Conservation (phyloP, 305 asterid species). For the Nicotiana rustica region DNA sequence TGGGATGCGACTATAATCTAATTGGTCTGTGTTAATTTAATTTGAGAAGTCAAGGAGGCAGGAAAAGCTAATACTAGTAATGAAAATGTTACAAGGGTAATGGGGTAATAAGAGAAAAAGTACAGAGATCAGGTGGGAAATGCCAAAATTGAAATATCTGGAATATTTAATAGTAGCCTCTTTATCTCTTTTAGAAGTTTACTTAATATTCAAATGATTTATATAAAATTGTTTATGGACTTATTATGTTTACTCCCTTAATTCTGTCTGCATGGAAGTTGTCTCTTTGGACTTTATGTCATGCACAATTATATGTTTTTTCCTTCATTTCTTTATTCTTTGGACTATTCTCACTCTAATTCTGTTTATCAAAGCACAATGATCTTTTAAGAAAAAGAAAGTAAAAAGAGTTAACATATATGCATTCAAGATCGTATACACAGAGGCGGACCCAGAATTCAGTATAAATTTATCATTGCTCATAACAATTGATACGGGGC, state of each 20-base stretch:
- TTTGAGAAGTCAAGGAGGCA: neutral
- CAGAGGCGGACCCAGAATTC: no score
- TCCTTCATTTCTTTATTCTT: neutral
- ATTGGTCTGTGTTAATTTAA: neutral
- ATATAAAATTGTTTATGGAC: conserved; percentile 33
- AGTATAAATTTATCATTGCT: no score
- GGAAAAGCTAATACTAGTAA: conserved; percentile 27
- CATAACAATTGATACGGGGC: no score
- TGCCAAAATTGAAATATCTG: conserved; percentile 60
- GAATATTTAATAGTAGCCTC: conserved; percentile 44
- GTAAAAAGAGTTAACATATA: neutral
- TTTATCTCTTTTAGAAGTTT: conserved; percentile 47
- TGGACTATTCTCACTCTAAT: neutral
- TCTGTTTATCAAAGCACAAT: neutral
- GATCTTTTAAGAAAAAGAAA: no score
- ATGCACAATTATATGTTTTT: conserved; percentile 31
- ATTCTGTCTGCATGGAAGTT: conserved; percentile 41
- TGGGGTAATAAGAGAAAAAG: conserved; percentile 56
- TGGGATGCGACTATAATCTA: neutral
- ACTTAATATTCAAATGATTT: conserved; percentile 29
- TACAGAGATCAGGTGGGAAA: conserved; percentile 36
- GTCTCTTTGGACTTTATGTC: conserved; percentile 40
- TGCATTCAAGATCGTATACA: neutral
- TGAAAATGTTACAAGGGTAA: conserved; percentile 45
- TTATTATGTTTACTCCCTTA: conserved; percentile 36